A percentile compares a stretch with the other conserved stretches of the same genome.
Evolutionary conservation across 2,329 filamentous ascomycete species (phyloP).

Genomic region (Colletotrichum kahawae): DNA sequence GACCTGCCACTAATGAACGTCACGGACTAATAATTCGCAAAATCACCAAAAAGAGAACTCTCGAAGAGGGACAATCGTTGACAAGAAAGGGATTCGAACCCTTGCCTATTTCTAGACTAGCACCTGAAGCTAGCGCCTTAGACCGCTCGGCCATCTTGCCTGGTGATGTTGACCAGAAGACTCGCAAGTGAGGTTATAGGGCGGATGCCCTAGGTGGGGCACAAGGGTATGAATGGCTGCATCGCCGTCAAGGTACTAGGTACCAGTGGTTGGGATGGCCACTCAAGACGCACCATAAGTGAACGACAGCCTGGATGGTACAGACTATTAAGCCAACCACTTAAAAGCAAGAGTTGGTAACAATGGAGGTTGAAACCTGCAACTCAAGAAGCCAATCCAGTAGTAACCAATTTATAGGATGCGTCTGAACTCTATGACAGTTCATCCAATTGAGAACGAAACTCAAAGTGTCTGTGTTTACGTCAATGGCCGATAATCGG

Average conservation of each 20-base stretch:
- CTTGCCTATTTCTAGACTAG: background rate
- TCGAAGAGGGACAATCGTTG: background rate
- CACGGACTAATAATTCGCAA: no score
- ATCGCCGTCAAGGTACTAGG: background rate
- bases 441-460: background rate
- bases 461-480: background rate
- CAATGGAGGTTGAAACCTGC: background rate
- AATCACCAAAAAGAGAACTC: no score
- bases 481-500: background rate
- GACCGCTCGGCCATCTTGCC: background rate
- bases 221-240: background rate
- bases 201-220: background rate
- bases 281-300: background rate
- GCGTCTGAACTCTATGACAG: background rate
- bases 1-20: no score
- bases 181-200: background rate
- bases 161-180: fast-evolving
- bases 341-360: background rate
- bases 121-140: slow-evolving; percentile 7
- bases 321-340: background rate
- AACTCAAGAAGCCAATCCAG: background rate
- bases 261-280: background rate
- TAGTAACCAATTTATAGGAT: background rate
- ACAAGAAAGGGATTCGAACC: background rate
- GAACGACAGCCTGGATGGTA: background rate